A percentile compares a stretch with the other conserved stretches of the same genome.
Conservation (phyloP, 2,329 filamentous ascomycete species). For the Aureobasidium mangrovei region DNA sequence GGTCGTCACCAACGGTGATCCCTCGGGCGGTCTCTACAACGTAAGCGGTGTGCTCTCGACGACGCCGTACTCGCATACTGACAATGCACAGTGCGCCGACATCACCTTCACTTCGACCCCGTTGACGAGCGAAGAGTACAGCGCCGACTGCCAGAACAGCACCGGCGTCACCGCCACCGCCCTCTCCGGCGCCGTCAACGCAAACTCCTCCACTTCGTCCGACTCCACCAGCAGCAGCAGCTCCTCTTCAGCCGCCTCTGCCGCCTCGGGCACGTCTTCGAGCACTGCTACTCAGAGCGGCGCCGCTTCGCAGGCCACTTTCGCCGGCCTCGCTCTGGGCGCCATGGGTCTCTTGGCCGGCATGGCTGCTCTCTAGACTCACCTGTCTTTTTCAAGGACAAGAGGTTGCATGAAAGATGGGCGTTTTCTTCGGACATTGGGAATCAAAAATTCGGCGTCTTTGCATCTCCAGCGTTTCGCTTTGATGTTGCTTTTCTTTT, state of each 20-base stretch:
- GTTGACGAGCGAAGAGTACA: constrained; percentile 35
- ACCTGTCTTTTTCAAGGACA: background rate
- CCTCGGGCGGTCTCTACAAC: constrained; percentile 56
- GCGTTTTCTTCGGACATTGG: too few relatives aligned
- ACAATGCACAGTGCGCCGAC: constrained; percentile 56
- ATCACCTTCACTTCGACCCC: constrained; percentile 54
- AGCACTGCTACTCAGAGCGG: constrained; percentile 18
- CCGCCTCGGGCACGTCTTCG: constrained; percentile 8
- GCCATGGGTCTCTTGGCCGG: constrained; percentile 25
- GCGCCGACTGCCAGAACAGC: constrained; percentile 49
- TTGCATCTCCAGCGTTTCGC: too few relatives aligned
- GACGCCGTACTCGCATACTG: background rate
- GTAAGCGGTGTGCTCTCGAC: constrained; percentile 26
- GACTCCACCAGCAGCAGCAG: constrained; percentile 16
- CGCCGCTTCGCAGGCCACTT: constrained; percentile 26
- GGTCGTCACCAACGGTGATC: constrained; percentile 55
- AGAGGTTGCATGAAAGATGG: background rate
- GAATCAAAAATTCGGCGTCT: too few relatives aligned
- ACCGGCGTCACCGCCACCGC: constrained; percentile 42
- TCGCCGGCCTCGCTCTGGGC: constrained; percentile 28
- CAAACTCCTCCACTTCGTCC: constrained; percentile 13
- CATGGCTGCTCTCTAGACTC: constrained; percentile 18
- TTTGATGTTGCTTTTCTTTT: too few relatives aligned
- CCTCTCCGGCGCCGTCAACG: constrained; percentile 30
- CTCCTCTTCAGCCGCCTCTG: constrained; percentile 12